Evolutionary conservation across 208 protist genomes (phyloP), one percentile per base, ranked within the genome.

Genomic region (Acanthamoeba culbertsoni): DNA sequence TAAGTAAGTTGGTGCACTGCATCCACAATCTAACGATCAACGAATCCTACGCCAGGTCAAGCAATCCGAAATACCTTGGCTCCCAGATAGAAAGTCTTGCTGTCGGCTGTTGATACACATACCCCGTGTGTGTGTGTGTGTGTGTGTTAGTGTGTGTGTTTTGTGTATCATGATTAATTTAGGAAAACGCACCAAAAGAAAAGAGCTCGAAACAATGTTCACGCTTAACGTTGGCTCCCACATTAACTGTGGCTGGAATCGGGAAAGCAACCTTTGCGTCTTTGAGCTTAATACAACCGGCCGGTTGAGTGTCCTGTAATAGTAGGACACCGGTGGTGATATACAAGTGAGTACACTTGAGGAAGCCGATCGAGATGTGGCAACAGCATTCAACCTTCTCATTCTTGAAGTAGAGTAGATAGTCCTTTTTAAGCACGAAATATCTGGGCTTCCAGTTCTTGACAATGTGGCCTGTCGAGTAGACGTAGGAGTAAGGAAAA

Each of bases 391-490:
- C 71, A 48, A 94, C 93, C 43, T 51, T 88, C 42, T 93, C 93
- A 1, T 93, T 89, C 51, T 94, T 96, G 62, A 95, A 96, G 84
- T 96, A 96, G 33, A 94, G 93, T 8, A 96, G 90, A 53, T 92
- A 90, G 48, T 95, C 94, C 46, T 95, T 95, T 40, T 95, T 93
- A 26, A 96, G 55, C 12, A 93, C 91, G 71, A 96, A 96, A 48
- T 89, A 95, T 62, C 95, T 86, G 35, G 84, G 94, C 37, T 96
- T 96, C 95, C 95, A 96, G 77, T 95, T 96, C 46, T 94, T 95
- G 40, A 96, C 94, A 1, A 96, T 94, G 62, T 96, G 95, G 12
- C 95, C 90, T 93, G 26, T 28, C 5, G 18, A n/a, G 10, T 84
- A 8, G 14, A 55, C 18, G 73, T 31, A 65, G 3, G 12, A 63